Base-by-base conservation (phyloP, 78 protist genomes). In the Speleostelium caveatum region DNA sequence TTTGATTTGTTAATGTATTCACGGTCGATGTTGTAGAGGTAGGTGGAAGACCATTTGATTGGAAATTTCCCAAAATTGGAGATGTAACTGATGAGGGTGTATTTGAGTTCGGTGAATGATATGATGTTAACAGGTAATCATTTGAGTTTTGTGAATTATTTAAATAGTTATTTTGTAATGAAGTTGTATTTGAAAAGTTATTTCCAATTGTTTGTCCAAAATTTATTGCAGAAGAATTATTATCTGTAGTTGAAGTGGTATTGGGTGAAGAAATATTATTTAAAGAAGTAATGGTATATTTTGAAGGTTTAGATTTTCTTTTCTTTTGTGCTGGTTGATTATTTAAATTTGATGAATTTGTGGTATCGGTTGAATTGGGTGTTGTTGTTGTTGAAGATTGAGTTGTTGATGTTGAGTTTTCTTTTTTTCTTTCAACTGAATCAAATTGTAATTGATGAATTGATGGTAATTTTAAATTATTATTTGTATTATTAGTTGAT, bases 401-500 rank as follows among this genome's bases (percentile, higher is more conserved):
- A n/a, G 51, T 36, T 2, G 4, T 24, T 17, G 10, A 10, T 45
- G 6, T 6, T 45, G 6, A 10, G n/a, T 45, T 10, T 14, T 45
- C 53, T 45, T 45, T 45, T 45, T 45, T 45, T 10, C 10, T 45
- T 6, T 21, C 14, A 21, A 0, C n/a, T 45, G 6, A 10, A 6
- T 83, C 90, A n/a, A 83, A 69, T 42, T 69, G 79, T 42, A 83
- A 59, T 42, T 83, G 90, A 30, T 83, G 90, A 22, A 83, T 69
- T 16, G 90, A 69, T 69, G 90, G 90, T 28, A 83, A 17, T 60
- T 69, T 67, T 79, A 53, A 49, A 75, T 26, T 49, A 35, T 39
- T 75, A 66, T 21, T 39, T 56, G 67, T 36, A 21, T 24, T 39
- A 22, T 39, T 56, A 17, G 56, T 75, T 26, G 85, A 28, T 17